A percentile compares a stretch with the other conserved stretches of the same genome.
phyloP scores from a whole-genome alignment of 2,329 filamentous ascomycete species.

The Diaporthe aspalathi region DNA sequence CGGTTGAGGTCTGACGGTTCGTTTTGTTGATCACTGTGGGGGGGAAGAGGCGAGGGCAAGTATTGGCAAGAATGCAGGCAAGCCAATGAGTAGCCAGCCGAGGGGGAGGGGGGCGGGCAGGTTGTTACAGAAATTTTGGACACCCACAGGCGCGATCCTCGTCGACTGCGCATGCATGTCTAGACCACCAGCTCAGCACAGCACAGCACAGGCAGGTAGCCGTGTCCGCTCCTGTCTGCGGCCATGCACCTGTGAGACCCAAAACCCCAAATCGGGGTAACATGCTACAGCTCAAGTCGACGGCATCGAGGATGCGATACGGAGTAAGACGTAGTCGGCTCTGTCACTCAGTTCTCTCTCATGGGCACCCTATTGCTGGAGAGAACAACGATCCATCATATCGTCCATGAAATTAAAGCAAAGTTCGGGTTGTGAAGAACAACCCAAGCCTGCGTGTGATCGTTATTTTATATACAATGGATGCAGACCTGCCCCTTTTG shows the following conservation, averaged over 20 bases:
- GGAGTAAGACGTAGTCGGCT: not conserved
- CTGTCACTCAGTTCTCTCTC: too few relatives aligned
- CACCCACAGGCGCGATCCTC: too few relatives aligned
- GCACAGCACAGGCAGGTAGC: not conserved
- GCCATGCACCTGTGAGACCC: not conserved
- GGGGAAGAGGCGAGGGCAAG: not conserved
- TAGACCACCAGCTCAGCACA: not conserved
- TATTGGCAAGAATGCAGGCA: not conserved
- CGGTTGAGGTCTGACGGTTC: not conserved
- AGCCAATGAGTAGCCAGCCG: not conserved
- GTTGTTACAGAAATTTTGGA: not conserved
- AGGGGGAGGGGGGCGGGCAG: not conserved
- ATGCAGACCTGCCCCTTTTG: not conserved
- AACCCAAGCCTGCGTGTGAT: conserved; percentile 14
- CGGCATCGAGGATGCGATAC: not conserved
- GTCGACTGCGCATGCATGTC: not conserved
- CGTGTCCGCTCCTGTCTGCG: not conserved
- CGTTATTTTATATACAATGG: conserved; percentile 30
- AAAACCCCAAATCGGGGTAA: not conserved
- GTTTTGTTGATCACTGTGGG: not conserved
- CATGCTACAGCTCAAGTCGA: not conserved
- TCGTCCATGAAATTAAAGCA: conserved; percentile 11
- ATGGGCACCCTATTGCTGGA: not conserved
- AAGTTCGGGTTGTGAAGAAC: not conserved
- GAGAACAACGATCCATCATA: not conserved